Percentiles rank a stretch among this genome's conserved stretches.
Evolutionary conservation across 78 protist species (phyloP).

Genomic region (Dictyostelium purpureum): DNA sequence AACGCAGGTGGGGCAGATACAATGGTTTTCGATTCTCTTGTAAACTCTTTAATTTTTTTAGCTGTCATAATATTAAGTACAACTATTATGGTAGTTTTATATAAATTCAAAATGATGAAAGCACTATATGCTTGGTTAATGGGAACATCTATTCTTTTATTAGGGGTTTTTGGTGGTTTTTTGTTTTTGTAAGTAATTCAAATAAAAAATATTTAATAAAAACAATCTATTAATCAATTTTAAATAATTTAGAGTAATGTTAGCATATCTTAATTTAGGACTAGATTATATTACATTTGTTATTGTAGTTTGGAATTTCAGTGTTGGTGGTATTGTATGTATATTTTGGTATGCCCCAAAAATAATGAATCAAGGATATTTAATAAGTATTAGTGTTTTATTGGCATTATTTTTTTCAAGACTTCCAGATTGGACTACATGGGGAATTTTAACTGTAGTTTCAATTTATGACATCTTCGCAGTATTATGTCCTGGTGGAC

Average conservation of each 20-base stretch:
- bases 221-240: not conserved
- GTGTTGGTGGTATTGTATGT: slow-evolving; percentile 88
- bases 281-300: slow-evolving; percentile 80
- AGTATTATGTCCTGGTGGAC: slow-evolving; percentile 96
- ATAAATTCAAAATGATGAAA: slow-evolving; percentile 71
- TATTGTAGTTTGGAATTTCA: slow-evolving; percentile 92
- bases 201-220: not conserved
- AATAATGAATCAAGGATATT: slow-evolving; percentile 59
- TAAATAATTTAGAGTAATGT: not conserved
- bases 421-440: slow-evolving; percentile 97
- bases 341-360: slow-evolving; percentile 88
- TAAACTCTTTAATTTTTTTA: slow-evolving; percentile 67
- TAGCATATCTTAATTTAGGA: slow-evolving; percentile 47
- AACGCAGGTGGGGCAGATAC: not conserved
- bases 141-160: slow-evolving; percentile 54
- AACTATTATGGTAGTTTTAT: slow-evolving; percentile 74
- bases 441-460: slow-evolving; percentile 90
- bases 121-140: slow-evolving; percentile 84
- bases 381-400: slow-evolving; percentile 48
- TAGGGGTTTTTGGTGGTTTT: slow-evolving; percentile 83
- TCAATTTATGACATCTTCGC: slow-evolving; percentile 92
- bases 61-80: slow-evolving; percentile 70
- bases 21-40: slow-evolving; percentile 21
- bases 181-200: slow-evolving; percentile 48
- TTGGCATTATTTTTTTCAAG: slow-evolving; percentile 87